Conservation (phyloP, 768 basidiomycete genomes). For the Calocera viscosa region DNA sequence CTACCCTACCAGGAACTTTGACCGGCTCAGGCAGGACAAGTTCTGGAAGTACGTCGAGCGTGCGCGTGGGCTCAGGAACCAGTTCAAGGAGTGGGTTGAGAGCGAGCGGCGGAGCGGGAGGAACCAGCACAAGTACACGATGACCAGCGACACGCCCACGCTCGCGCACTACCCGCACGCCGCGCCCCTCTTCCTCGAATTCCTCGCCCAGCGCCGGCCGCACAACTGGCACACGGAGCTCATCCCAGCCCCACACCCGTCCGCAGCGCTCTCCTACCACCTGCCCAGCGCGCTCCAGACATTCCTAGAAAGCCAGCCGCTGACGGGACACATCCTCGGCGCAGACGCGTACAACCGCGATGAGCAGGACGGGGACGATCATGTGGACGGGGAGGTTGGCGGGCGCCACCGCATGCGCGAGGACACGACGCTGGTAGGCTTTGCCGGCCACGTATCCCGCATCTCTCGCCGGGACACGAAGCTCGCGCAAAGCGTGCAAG, state of each 20-base stretch:
- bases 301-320: background rate
- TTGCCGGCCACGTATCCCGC: background rate
- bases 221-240: background rate
- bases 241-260: background rate
- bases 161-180: background rate
- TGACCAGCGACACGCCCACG: slow-evolving; percentile 16
- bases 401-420: background rate
- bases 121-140: slow-evolving; percentile 11
- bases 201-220: background rate
- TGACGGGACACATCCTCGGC: background rate
- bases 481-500: background rate
- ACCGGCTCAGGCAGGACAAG: slow-evolving; percentile 36
- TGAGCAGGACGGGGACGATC: too few species aligned
- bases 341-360: background rate
- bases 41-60: slow-evolving; percentile 50
- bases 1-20: slow-evolving; percentile 45
- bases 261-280: background rate
- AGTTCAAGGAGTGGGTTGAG: slow-evolving; percentile 45
- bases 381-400: background rate
- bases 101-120: too few species aligned
- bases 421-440: background rate
- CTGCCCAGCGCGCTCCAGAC: background rate
- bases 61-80: slow-evolving; percentile 43
- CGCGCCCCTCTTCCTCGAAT: background rate
- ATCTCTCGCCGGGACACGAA: too few species aligned